Evolutionary conservation across 2,329 filamentous ascomycete genomes (phyloP).

Genomic region (Pseudovirgaria hyperparasitica): DNA sequence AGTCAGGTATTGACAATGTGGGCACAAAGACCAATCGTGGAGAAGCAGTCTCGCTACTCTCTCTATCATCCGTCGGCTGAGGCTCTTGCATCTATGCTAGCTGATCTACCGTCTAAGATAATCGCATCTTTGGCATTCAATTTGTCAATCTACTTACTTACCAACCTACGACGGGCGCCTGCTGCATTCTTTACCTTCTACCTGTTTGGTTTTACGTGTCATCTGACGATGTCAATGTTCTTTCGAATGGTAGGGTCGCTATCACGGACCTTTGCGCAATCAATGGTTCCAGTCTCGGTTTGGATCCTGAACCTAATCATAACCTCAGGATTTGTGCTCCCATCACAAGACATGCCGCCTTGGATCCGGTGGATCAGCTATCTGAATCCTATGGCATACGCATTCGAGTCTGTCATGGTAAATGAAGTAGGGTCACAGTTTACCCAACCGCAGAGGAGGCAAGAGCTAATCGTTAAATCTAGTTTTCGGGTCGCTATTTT

Average conservation of each 20-base stretch:
- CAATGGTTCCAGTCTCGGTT: neutral
- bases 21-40: conserved; percentile 73
- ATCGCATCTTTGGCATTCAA: conserved; percentile 59
- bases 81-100: conserved; percentile 41
- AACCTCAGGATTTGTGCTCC: conserved; percentile 2
- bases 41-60: conserved; percentile 74
- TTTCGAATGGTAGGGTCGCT: conserved; percentile 4
- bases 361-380: conserved; percentile 2
- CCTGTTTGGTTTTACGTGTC: conserved; percentile 23
- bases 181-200: conserved; percentile 37
- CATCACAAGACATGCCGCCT: neutral
- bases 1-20: conserved; percentile 72
- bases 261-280: conserved; percentile 1
- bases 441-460: neutral
- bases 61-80: conserved; percentile 79
- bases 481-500: no score
- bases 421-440: conserved; percentile 2
- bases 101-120: conserved; percentile 38
- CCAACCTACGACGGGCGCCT: conserved; percentile 36
- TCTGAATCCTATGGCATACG: conserved; percentile 1
- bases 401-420: conserved; percentile 2
- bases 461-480: conserved; percentile 1
- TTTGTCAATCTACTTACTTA: conserved; percentile 67
- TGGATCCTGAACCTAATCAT: neutral
- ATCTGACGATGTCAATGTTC: conserved; percentile 4